phyloP scores from a whole-genome alignment of 2,329 filamentous ascomycete species.

The Westerdykella aurantiaca region DNA sequence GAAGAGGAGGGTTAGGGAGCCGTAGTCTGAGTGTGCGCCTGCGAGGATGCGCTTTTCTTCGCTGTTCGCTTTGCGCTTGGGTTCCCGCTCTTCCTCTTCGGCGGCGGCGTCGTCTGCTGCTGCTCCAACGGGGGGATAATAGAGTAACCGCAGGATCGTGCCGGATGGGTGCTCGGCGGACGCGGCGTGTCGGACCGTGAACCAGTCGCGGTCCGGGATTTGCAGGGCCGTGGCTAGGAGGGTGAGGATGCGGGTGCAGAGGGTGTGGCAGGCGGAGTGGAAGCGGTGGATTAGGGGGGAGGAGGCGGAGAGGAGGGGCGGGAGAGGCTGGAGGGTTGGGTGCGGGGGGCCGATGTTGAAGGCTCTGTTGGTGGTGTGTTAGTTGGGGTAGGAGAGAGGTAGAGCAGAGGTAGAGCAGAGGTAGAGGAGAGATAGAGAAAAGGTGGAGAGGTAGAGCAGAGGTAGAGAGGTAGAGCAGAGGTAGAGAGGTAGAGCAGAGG shows the following conservation, averaged over 20 bases:
- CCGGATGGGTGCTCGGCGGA: constrained; percentile 45
- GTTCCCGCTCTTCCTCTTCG: too few relatives aligned
- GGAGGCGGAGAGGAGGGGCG: constrained; percentile 55
- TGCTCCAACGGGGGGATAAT: too few relatives aligned
- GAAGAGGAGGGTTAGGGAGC: constrained; percentile 67
- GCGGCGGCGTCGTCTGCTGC: constrained; percentile 32
- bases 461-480: not conserved
- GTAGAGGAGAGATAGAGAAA: not conserved
- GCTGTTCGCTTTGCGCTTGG: too few relatives aligned
- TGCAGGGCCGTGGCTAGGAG: constrained; percentile 74
- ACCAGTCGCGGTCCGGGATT: constrained; percentile 49
- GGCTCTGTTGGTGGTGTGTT: constrained; percentile 50
- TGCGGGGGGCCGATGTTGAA: constrained; percentile 86
- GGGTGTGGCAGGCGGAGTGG: constrained; percentile 60
- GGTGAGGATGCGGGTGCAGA: constrained; percentile 67
- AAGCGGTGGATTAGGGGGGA: constrained; percentile 62
- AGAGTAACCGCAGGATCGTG: constrained; percentile 51
- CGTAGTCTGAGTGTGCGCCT: constrained; percentile 88
- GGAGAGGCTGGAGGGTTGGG: constrained; percentile 64
- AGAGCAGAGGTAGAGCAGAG: constrained; percentile 3
- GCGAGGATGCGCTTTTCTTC: constrained; percentile 66
- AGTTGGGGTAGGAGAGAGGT: not conserved
- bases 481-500: not conserved
- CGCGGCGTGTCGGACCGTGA: constrained; percentile 56
- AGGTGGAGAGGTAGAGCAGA: too few relatives aligned